These are phyloP conservation scores for Aureobasidium lini DNA, from an alignment of 2,329 filamentous ascomycete species.

Conservation along the genomic window DNA sequence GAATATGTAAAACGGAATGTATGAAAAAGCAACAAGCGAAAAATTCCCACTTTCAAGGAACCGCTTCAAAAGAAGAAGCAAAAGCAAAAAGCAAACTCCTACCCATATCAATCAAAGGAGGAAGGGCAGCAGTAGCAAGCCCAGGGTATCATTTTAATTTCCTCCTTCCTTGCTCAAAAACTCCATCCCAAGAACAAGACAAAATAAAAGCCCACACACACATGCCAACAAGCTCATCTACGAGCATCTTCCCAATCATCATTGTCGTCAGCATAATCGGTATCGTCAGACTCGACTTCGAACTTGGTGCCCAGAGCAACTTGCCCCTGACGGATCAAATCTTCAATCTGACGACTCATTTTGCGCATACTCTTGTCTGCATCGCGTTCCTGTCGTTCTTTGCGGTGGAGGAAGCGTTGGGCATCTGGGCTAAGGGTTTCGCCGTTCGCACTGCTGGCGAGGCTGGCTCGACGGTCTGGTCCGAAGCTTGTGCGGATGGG, in stretches of 20 bases:
- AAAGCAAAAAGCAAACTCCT: too few relatives aligned
- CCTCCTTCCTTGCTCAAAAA: not conserved
- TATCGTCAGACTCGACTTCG: constrained; percentile 27
- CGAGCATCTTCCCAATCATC: constrained; percentile 13
- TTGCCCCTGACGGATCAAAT: constrained; percentile 82
- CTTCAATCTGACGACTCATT: constrained; percentile 70
- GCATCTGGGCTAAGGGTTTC: constrained; percentile 53
- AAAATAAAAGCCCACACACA: not conserved
- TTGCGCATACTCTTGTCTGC: constrained; percentile 71
- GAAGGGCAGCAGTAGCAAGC: not conserved
- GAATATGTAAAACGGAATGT: too few relatives aligned
- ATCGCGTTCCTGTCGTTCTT: constrained; percentile 65
- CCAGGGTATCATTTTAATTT: constrained; percentile 5
- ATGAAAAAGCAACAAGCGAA: too few relatives aligned
- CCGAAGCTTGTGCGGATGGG: not conserved
- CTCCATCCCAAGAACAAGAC: not conserved
- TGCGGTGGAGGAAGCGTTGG: constrained; percentile 63
- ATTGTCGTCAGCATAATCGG: constrained; percentile 20
- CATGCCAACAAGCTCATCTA: not conserved
- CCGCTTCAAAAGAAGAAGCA: too few relatives aligned
- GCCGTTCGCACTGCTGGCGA: not conserved
- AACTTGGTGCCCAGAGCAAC: constrained; percentile 62
- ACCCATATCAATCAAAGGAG: too few relatives aligned
- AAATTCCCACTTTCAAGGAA: too few relatives aligned
- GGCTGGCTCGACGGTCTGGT: not conserved